Evolutionary conservation across 2,329 filamentous ascomycete species (phyloP).

Genomic region (Pestalotiopsis sp.): DNA sequence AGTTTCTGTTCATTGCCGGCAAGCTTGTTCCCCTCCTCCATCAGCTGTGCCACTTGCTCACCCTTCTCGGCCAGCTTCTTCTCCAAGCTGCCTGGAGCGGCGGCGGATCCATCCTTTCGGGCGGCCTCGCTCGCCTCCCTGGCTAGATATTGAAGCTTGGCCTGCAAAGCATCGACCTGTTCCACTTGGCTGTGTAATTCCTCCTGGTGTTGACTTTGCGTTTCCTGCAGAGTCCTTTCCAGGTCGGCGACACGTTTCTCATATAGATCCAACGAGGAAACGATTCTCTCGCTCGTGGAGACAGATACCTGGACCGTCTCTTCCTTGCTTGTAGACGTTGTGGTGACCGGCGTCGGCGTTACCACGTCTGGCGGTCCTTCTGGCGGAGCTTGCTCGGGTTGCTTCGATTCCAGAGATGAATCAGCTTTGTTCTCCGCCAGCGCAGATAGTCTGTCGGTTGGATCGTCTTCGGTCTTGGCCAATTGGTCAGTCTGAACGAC

Average conservation of each 20-base stretch:
- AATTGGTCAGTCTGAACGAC: not conserved
- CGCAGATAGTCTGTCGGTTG: not conserved
- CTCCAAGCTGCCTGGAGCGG: conserved; percentile 67
- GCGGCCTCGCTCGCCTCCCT: conserved; percentile 78
- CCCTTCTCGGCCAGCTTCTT: conserved; percentile 88
- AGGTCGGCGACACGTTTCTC: conserved; percentile 39
- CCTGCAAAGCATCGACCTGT: conserved; percentile 86
- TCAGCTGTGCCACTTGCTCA: conserved; percentile 82
- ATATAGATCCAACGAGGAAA: conserved; percentile 37
- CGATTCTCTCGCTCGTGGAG: conserved; percentile 15
- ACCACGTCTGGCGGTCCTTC: conserved; percentile 14
- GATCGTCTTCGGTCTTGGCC: not conserved
- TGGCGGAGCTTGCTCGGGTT: conserved; percentile 19
- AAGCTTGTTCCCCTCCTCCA: conserved; percentile 90
- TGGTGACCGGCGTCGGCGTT: not conserved
- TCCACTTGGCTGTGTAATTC: conserved; percentile 85
- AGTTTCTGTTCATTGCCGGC: conserved; percentile 87
- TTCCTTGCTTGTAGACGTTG: conserved; percentile 1
- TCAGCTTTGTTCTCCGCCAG: conserved; percentile 8
- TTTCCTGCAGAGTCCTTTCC: conserved; percentile 36
- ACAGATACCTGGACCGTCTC: conserved; percentile 14
- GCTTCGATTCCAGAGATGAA: conserved; percentile 11
- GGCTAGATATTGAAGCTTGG: conserved; percentile 87
- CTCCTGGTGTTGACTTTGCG: conserved; percentile 67
- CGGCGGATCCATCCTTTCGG: conserved; percentile 65